Evolutionary conservation across 331 rosid genomes (phyloP).

Genomic region (Prunus yedoensis): DNA sequence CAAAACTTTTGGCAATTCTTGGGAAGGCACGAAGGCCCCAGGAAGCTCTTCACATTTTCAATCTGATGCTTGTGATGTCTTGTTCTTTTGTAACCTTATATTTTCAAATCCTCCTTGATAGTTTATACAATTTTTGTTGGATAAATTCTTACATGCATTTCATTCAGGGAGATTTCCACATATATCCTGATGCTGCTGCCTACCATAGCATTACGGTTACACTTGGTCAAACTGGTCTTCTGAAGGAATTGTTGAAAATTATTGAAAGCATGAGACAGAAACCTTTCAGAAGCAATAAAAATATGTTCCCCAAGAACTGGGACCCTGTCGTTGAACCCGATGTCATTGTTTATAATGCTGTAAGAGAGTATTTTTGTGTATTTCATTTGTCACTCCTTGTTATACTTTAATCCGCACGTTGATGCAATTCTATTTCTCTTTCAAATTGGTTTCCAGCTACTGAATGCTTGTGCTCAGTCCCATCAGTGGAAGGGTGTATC

Average conservation of each 20-base stretch:
- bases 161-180: conserved; percentile 61
- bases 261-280: conserved; percentile 80
- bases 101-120: conserved; percentile 8
- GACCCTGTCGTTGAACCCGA: conserved; percentile 85
- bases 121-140: conserved; percentile 23
- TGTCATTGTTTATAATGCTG: conserved; percentile 80
- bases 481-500: conserved; percentile 82
- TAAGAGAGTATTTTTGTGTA: conserved; percentile 41
- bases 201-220: conserved; percentile 92
- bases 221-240: conserved; percentile 86
- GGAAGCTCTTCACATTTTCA: conserved; percentile 79
- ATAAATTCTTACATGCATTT: conserved; percentile 33
- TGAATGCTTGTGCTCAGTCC: conserved; percentile 84
- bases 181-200: conserved; percentile 92
- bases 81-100: conserved; percentile 33
- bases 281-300: conserved; percentile 46
- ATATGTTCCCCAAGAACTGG: conserved; percentile 58
- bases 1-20: conserved; percentile 84
- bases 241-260: conserved; percentile 70
- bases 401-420: conserved; percentile 21
- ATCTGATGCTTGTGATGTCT: conserved; percentile 71
- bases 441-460: conserved; percentile 52
- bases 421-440: conserved; percentile 18
- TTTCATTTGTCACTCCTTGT: conserved; percentile 18
- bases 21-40: conserved; percentile 79